Evolutionary conservation across 805 yeast species (phyloP), one percentile per base, ranked within the genome.

Genomic region (Brettanomyces sp.): DNA sequence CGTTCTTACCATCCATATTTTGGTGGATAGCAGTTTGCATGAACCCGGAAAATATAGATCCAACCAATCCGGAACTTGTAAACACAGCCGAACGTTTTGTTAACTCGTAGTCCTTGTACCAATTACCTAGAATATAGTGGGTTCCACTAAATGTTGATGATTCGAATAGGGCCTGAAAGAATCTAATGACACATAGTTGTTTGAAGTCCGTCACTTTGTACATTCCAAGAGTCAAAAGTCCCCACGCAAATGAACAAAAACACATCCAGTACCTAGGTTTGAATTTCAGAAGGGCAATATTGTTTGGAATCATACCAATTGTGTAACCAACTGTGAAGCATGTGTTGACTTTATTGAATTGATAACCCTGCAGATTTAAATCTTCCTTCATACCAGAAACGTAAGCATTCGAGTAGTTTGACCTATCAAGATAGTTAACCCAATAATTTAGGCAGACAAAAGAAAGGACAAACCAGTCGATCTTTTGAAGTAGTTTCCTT

Each of bases 51-150:
- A 84, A 77, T 52, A 79, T 61, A 18, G 72, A 63, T 34, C 85
- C 89, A 37, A 80, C 66, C 51, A 70, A 73, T 52, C 79, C 82
- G 37, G 86, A 85, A 40, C 74, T 61, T 52, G 79, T 79, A 63
- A 75, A 77, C 52, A 77, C 65, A 38, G 78, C 78, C 14, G 80
- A 77, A 62, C 86, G 71, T 55, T 82, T 68, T 42, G 75, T 70
- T 45, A 78, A 66, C 60, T 82, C 83, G 41, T 68, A 65, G 44
- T 76, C 65, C 52, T 71, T 71, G 59, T 76, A 77, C 71, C 74
- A 78, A 9, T 74, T 67, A 12, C 84, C 86, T 54, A 70, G 62
- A 42, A 78, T 62, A 50, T 74, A 77, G 51, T 79, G 82, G 46
- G 76, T 66, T n/a, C 78, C 79, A 12, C 85, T 80, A 64, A 74